Base-by-base conservation (phyloP, 2,329 filamentous ascomycete genomes). In the Curvularia lunata region DNA sequence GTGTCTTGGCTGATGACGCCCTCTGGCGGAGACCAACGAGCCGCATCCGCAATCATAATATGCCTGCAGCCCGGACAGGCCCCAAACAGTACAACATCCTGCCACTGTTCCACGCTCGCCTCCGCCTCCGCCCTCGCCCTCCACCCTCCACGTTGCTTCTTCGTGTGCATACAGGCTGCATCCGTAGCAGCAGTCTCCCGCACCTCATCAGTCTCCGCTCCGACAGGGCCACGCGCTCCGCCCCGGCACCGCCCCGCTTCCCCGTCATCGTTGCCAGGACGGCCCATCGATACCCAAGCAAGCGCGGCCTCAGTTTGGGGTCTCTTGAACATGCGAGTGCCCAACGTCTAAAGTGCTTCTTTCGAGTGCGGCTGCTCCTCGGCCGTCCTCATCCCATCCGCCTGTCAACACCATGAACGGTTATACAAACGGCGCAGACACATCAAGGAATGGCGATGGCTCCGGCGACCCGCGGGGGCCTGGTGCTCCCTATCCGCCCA, bases 361-460 rank as follows among this genome's bases (percentile, higher is more conserved):
- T 65, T 75, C 76, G 76, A 79, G 77, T 71, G 73, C 75, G 65
- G 75, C 76, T 64, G 73, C 65, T 67, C 73, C 67, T 53, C 64
- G 72, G 68, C 75, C 72, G 66, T 74, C 72, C 60, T 69, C 65
- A 58, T 55, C 46, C 56, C 54, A 58, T 48, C 57, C 58, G 47
- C 61, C 65, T 41, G 58, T 54, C 56, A 49, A 41, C 61, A 65
- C 68, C 64, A 76, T 76, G 73, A 73, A 68, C 68, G 69, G 70
- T 59, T 60, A 67, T 48, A 51, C 69, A 18, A 64, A 71, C 57
- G 71, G 68, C 59, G 62, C 66, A 52, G 64, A 66, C 41, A 65
- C 53, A 56, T 68, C 61, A 58, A 63, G 63, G 58, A 71, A 62
- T 55, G 64, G 66, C 67, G 60, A 69, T 58, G 71, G 62, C 18